Conservation (phyloP, 2,329 filamentous ascomycete species). For the Ophiocordyceps camponoti-rufipedis region DNA sequence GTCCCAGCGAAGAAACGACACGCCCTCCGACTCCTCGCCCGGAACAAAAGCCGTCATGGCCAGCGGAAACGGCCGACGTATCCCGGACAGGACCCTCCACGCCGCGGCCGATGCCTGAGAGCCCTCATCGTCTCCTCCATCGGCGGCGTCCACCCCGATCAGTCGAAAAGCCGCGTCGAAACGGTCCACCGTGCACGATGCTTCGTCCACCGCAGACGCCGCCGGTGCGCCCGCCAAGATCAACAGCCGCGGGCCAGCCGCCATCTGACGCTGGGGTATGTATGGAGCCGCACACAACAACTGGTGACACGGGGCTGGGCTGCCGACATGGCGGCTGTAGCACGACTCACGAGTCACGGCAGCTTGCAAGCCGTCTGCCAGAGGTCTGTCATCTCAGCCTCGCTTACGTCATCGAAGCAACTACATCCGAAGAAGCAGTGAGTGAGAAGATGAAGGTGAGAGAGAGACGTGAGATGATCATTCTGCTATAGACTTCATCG, state of each 20-base stretch:
- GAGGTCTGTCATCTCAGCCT: too few species aligned
- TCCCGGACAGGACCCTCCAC: background rate
- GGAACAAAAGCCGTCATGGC: background rate
- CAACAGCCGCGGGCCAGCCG: background rate
- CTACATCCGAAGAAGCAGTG: too few species aligned
- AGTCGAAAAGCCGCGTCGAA: conserved; percentile 9
- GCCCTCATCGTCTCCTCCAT: background rate
- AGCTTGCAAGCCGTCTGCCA: too few species aligned
- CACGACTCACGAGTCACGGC: too few species aligned
- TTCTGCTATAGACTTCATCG: too few species aligned
- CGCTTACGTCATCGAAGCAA: too few species aligned
- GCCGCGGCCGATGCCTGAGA: background rate
- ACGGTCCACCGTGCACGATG: conserved; percentile 12
- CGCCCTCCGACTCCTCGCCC: background rate
- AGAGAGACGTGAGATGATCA: too few species aligned
- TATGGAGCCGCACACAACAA: too few species aligned
- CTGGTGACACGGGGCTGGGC: too few species aligned
- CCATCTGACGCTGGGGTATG: background rate
- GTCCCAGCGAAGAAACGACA: background rate
- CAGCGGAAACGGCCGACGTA: background rate
- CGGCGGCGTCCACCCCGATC: conserved; percentile 3
- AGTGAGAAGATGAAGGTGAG: too few species aligned
- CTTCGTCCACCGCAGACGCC: conserved; percentile 9
- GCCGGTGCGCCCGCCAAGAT: conserved; percentile 12
- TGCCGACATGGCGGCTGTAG: too few species aligned